Base-by-base conservation (phyloP, 2,329 filamentous ascomycete species). In the Aspergillus felis region DNA sequence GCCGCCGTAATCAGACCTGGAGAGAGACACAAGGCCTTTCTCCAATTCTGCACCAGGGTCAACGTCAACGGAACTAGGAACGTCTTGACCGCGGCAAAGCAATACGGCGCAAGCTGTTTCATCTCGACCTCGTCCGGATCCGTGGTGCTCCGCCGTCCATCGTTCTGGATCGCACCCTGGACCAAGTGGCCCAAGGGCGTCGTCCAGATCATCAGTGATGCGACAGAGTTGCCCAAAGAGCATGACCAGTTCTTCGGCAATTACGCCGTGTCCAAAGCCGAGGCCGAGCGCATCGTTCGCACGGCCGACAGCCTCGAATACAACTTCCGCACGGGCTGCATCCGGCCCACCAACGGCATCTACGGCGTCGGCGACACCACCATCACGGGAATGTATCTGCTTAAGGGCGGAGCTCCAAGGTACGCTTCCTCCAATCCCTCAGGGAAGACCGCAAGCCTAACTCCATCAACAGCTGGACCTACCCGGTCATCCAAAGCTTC, bases 121-220 rank as follows among this genome's bases (percentile, higher is more conserved):
- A 76, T 84, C 62, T 74, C 76, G 44, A 85, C 82, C 0, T 84
- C 82, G 0, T 83, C 81, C 7, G 79, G 73, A 22, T 81, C 79
- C 3, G 71, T 82, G 38, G 70, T 70, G 29, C 68, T 82, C 29
- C 72, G 70, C 20, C 72, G 75, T 14, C 72, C 79, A 4, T 66
- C 68, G 3, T 79, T 78, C 65, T 79, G 79, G 70, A 61, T 78
- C 54, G 64, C 70, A 32, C 79, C 77, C 0, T 84, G 80, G 79
- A 67, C 65, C 20, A 68, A 63, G 44, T 65, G 65, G 38, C 78
- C 80, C 3, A 64, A 63, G 2, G 62, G 74, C 50, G 76, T 75
- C 57, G 71, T 76, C 50, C 83, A 85, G 65, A 53, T 80, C 0
- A 58, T 82, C 12, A 74, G 73, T 54, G 79, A 80, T 53, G 67